Evolutionary conservation across 345 rosid genomes (phyloP).

Genomic region (Linum tenue): DNA sequence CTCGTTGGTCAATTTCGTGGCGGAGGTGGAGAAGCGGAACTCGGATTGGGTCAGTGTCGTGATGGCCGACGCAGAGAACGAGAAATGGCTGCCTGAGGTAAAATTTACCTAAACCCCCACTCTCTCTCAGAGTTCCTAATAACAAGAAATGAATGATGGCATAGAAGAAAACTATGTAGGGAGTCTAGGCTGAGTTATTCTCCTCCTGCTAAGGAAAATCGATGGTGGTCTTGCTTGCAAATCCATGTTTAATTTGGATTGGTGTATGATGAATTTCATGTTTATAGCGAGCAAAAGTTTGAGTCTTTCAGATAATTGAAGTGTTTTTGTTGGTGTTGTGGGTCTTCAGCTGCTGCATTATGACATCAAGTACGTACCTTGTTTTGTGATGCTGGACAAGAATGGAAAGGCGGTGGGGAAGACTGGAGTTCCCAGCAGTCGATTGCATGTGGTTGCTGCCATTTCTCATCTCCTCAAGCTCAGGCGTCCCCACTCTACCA

Average conservation of each 20-base stretch:
- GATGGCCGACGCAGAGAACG: constrained; percentile 92
- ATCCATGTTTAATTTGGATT: no score
- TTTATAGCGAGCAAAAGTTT: background rate
- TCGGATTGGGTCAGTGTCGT: constrained; percentile 68
- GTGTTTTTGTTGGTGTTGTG: constrained; percentile 1
- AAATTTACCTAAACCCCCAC: no score
- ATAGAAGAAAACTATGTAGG: background rate
- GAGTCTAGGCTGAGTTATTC: background rate
- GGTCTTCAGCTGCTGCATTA: constrained; percentile 73
- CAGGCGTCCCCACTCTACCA: constrained; percentile 34
- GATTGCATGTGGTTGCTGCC: constrained; percentile 82
- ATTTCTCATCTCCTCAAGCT: constrained; percentile 77
- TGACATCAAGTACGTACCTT: constrained; percentile 80
- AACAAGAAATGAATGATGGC: background rate
- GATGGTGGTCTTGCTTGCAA: background rate
- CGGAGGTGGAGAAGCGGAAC: constrained; percentile 63
- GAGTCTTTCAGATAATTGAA: background rate
- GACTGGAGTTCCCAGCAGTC: constrained; percentile 77
- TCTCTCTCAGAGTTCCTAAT: background rate
- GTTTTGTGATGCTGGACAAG: constrained; percentile 84
- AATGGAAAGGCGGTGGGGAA: constrained; percentile 72
- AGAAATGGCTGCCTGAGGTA: constrained; percentile 96
- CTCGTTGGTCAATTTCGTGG: constrained; percentile 56
- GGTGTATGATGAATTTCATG: no score
- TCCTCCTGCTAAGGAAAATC: background rate